These are phyloP conservation scores for Trypanosoma mega DNA, from an alignment of 208 protist genomes.

Conservation along the genomic window DNA sequence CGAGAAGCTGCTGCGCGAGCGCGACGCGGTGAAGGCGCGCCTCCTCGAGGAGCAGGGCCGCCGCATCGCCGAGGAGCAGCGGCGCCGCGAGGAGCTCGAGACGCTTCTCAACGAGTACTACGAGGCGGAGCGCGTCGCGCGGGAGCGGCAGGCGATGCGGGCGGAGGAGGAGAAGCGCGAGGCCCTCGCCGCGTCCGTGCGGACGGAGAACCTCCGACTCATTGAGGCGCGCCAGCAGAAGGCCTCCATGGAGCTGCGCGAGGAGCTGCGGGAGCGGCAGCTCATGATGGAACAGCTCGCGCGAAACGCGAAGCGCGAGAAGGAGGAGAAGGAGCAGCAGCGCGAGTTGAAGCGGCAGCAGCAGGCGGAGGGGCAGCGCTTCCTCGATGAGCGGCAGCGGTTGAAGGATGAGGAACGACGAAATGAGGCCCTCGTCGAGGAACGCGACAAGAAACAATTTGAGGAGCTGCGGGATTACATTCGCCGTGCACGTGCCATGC, in stretches of 20 bases:
- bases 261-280: constrained; percentile 83
- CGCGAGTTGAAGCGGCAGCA: constrained; percentile 77
- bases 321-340: constrained; percentile 68
- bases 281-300: constrained; percentile 82
- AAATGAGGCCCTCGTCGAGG: constrained; percentile 55
- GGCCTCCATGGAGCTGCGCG: constrained; percentile 55
- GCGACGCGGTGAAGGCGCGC: constrained; percentile 67
- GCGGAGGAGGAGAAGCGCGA: constrained; percentile 75
- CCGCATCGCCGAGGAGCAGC: constrained; percentile 78
- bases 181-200: constrained; percentile 55
- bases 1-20: constrained; percentile 69
- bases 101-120: constrained; percentile 88
- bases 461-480: constrained; percentile 84
- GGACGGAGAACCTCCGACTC: constrained; percentile 71
- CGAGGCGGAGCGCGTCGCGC: constrained; percentile 79
- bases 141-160: constrained; percentile 60
- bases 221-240: constrained; percentile 60
- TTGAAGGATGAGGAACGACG: constrained; percentile 78
- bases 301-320: constrained; percentile 79
- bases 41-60: constrained; percentile 82
- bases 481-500: constrained; percentile 67
- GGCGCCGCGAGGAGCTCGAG: constrained; percentile 85
- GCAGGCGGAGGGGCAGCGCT: constrained; percentile 64
- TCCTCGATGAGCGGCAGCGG: constrained; percentile 69
- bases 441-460: constrained; percentile 46